Base-by-base conservation (phyloP, 176 grass and related monocot genomes). In the Cenchrus americanus region DNA sequence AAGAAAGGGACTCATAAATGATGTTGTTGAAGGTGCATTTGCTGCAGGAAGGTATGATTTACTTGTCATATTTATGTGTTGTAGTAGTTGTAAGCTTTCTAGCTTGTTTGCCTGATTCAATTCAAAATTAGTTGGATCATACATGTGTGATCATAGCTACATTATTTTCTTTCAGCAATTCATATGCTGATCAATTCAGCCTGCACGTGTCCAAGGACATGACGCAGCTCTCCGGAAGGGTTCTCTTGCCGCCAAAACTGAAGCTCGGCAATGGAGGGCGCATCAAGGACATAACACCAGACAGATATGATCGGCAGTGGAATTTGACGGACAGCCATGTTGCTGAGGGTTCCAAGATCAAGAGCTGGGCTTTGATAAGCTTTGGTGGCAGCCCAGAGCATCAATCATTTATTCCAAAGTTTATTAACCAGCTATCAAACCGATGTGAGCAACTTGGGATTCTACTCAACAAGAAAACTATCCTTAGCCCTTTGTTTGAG, bases 241-340 rank as follows among this genome's bases (percentile, higher is more conserved):
- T 97, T 81, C 92, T 97, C 59, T 87, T 93, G 82, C 95, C 95
- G 55, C 95, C 95, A 2, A 97, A 97, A 80, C 87, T 97, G 27
- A 97, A 90, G 78, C 89, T 97, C 15, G 95, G 95, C 1, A 81
- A 75, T 61, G 85, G 92, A 10, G 92, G 95, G 59, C 90, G 81
- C 54, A 79, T 97, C 42, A 94, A 80, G 85, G 90, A 97, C 48
- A 77, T 97, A 85, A 97, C 92, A 49, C 95, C 95, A 63, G 88
- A 89, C 10, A 79, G 95, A 50, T 88, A 86, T 79, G 95, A 97
- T 69, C 86, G 92, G 7, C 95, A 97, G 69, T 97, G 95, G 95
- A 97, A 86, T 64, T 86, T 97, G 65, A 79, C 93, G 37, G 87
- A 94, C 79, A 93, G 95, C 73, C 95, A 97, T 55, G 95, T 97